Percentiles rank a stretch among this genome's conserved stretches.
Evolutionary conservation across 176 grass and related monocot species (phyloP).

Genomic region (Musa beccarii): DNA sequence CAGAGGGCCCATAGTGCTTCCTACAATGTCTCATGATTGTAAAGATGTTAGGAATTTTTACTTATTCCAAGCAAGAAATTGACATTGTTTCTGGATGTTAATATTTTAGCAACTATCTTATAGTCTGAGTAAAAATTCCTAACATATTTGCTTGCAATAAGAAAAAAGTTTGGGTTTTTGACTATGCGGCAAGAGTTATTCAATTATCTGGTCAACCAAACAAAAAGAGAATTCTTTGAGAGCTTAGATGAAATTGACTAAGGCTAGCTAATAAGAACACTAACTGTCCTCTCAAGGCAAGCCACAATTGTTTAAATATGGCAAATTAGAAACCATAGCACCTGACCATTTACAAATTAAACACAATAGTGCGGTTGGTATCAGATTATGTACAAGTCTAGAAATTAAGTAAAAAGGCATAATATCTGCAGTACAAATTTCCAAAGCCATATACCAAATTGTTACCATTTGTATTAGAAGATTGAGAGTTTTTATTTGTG

Average conservation of each 20-base stretch:
- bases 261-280: not conserved
- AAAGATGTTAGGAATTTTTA: too few relatives aligned
- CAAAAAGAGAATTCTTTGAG: not conserved
- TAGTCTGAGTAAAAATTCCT: not conserved
- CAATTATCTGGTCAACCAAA: not conserved
- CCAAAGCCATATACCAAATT: too few relatives aligned
- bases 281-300: not conserved
- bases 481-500: too few relatives aligned
- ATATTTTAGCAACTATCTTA: slow-evolving; percentile 1
- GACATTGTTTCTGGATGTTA: not conserved
- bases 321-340: not conserved
- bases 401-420: too few relatives aligned
- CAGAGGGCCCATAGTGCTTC: slow-evolving; percentile 73
- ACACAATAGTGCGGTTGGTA: too few relatives aligned
- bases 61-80: not conserved
- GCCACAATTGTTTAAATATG: not conserved
- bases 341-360: not conserved
- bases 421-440: too few relatives aligned
- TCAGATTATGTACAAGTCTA: too few relatives aligned
- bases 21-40: slow-evolving; percentile 26
- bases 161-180: not conserved
- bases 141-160: not conserved
- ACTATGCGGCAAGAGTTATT: not conserved
- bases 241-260: not conserved
- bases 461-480: too few relatives aligned